Evolutionary conservation across 352 stramenopile species (phyloP).

Genomic region (Pythium periplocum): DNA sequence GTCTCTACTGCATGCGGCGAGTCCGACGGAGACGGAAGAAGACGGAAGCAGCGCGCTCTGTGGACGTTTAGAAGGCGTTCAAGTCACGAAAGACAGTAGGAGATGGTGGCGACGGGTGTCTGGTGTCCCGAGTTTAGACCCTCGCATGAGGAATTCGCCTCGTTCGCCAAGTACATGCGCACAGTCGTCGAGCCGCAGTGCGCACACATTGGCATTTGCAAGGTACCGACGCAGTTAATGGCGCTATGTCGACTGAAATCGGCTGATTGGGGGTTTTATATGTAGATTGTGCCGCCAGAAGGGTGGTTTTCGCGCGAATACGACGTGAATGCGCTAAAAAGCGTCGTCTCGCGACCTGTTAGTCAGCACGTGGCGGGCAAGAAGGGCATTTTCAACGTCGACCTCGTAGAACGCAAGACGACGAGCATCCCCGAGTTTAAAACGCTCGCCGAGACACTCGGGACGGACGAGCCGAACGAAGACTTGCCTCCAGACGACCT

Average conservation of each 20-base stretch:
- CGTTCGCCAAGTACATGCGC: conserved; percentile 81
- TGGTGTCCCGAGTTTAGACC: conserved; percentile 87
- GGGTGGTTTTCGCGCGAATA: conserved; percentile 77
- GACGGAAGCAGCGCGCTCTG: too few relatives aligned
- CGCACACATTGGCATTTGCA: conserved; percentile 82
- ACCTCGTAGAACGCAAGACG: conserved; percentile 82
- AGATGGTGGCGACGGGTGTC: conserved; percentile 13
- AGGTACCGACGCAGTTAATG: conserved; percentile 34
- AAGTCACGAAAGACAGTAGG: too few relatives aligned
- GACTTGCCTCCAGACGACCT: conserved; percentile 38
- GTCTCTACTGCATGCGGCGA: too few relatives aligned
- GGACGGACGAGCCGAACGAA: conserved; percentile 16
- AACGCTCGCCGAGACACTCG: conserved; percentile 26
- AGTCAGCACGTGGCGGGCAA: conserved; percentile 86
- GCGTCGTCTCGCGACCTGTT: conserved; percentile 55
- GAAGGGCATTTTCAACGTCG: conserved; percentile 88
- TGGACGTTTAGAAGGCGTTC: too few relatives aligned
- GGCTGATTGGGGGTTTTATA: too few relatives aligned
- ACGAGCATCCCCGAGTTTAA: conserved; percentile 64
- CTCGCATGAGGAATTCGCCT: conserved; percentile 77
- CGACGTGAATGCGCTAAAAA: conserved; percentile 40
- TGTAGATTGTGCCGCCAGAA: conserved; percentile 58
- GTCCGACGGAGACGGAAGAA: too few relatives aligned
- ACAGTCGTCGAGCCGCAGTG: conserved; percentile 78
- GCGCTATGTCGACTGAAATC: too few relatives aligned